These are phyloP conservation scores for Pharus latifolius DNA, from an alignment of 176 grass and related monocot species.

Conservation along the genomic window DNA sequence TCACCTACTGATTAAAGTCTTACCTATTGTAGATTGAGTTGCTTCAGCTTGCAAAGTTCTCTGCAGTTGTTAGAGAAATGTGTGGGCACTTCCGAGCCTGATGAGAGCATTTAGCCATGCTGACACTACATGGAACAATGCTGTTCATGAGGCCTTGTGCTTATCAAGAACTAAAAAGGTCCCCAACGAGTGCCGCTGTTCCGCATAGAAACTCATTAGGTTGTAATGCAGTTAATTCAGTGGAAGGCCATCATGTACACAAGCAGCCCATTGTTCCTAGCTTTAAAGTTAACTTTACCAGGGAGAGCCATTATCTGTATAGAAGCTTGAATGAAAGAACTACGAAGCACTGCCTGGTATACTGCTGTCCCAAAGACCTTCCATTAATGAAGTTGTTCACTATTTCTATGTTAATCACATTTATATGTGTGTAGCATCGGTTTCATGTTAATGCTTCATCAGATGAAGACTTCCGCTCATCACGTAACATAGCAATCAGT, in stretches of 20 bases:
- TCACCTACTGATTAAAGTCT: background rate
- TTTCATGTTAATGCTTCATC: slow-evolving; percentile 73
- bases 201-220: background rate
- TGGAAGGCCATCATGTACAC: slow-evolving; percentile 28
- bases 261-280: slow-evolving; percentile 32
- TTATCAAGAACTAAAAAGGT: slow-evolving; percentile 25
- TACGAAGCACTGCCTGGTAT: slow-evolving; percentile 53
- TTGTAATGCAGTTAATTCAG: slow-evolving; percentile 18
- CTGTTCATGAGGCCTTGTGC: slow-evolving; percentile 8
- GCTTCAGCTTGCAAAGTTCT: background rate
- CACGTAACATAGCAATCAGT: slow-evolving; percentile 70
- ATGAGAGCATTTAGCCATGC: slow-evolving; percentile 40
- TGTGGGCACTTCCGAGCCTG: slow-evolving; percentile 4
- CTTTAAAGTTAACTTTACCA: slow-evolving; percentile 36
- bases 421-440: slow-evolving; percentile 35
- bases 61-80: slow-evolving; percentile 19
- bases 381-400: background rate
- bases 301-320: slow-evolving; percentile 34
- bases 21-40: slow-evolving; percentile 1
- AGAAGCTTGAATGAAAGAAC: slow-evolving; percentile 48
- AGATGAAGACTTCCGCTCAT: slow-evolving; percentile 79
- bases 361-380: background rate
- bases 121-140: slow-evolving; percentile 23
- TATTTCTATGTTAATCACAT: background rate
- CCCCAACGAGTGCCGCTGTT: background rate